phyloP scores from a whole-genome alignment of 768 basidiomycete species.

The Phanerochaete sordida region DNA sequence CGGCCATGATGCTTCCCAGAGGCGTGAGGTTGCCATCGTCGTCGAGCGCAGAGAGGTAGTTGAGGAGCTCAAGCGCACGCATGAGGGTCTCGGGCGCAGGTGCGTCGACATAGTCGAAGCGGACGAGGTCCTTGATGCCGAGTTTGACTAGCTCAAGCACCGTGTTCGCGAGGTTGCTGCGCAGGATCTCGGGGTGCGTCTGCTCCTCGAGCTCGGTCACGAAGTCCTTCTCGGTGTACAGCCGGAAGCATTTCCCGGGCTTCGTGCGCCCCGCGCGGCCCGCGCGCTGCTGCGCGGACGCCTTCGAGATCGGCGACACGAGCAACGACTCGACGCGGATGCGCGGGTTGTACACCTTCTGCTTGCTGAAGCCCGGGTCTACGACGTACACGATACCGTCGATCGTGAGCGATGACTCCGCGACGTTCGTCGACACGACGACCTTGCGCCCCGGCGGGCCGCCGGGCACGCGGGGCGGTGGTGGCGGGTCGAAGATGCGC shows the following conservation, averaged over 20 bases:
- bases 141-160: constrained; percentile 93
- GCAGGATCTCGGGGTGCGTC: constrained; percentile 93
- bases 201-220: constrained; percentile 95
- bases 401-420: constrained; percentile 95
- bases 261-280: constrained; percentile 95
- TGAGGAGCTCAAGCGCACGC: constrained; percentile 92
- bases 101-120: constrained; percentile 28
- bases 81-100: constrained; percentile 71
- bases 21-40: constrained; percentile 90
- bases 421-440: constrained; percentile 94
- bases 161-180: constrained; percentile 90
- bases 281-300: constrained; percentile 92
- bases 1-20: constrained; percentile 90
- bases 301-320: constrained; percentile 95
- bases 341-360: constrained; percentile 97
- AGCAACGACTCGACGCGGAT: constrained; percentile 93
- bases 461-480: constrained; percentile 50
- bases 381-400: constrained; percentile 99
- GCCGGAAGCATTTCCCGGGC: constrained; percentile 94
- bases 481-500: constrained; percentile 91
- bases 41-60: constrained; percentile 89
- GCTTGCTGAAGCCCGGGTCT: constrained; percentile 96
- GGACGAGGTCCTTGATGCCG: constrained; percentile 61
- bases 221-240: constrained; percentile 98
- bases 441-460: constrained; percentile 91